Evolutionary conservation across 495 filamentous ascomycete species (phyloP), one percentile per base, ranked within the genome.

Genomic region (Penicillium odoratum): DNA sequence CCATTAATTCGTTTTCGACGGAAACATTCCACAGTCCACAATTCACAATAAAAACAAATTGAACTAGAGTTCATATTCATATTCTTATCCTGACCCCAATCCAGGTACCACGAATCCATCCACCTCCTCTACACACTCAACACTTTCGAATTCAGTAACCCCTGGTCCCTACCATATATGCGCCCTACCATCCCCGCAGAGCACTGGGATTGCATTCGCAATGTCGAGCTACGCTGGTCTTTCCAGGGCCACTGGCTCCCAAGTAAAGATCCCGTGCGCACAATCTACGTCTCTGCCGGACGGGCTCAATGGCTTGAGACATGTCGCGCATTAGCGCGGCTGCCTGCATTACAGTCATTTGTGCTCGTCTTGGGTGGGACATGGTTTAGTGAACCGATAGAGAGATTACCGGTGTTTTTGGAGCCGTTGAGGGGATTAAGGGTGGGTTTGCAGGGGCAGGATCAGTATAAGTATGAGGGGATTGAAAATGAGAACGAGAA

Each of bases 191-290:
- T 79, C 49, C 71, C 66, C 5, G 5, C 51, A 3, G 65, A 72
- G 9, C 57, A 67, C 45, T 74, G 73, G 71, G 54, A 69, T 33
- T 60, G 55, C 3, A 76, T 78, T 46, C 74, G 72, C 53, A 43
- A 38, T 34, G 62, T 79, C 48, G 74, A 77, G 40, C 71, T 79
- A 15, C 70, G 73, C 69, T 78, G 74, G 74, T 74, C 76, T 0
- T 79, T 79, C 53, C 73, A 73, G 0, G 76, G 75, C 55, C 75
- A 78, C 55, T 76, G 75, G 73, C 70, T 79, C 0, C 76, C 76
- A 6, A 73, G 64, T 61, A 79, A 79, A 55, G 76, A 79, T 60
- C 71, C 76, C 48, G 76, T 79, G 25, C 75, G 76, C 49, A 50
- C 67, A 13, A 64, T 79, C 0, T 79, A 79, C 45, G 71, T 78